Percentiles rank a stretch among this genome's conserved stretches.
phyloP scores from a whole-genome alignment of 306 rosid genomes.

The Quercus suber region DNA sequence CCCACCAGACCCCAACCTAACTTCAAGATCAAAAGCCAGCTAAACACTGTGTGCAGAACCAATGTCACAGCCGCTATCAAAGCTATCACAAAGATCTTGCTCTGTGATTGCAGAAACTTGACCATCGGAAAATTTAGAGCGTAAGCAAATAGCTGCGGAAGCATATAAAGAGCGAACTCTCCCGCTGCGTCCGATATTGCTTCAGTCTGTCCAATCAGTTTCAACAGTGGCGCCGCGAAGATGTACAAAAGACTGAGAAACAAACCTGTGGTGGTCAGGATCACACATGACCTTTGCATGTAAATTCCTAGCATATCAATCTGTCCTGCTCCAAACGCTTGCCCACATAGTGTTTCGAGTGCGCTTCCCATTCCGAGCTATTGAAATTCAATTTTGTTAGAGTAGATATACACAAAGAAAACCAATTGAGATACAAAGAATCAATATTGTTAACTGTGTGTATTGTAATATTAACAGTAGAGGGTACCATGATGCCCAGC shows the following conservation, averaged over 20 bases:
- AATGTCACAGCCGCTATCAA: conserved; percentile 51
- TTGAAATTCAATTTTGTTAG: neutral
- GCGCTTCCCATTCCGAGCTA: conserved; percentile 97
- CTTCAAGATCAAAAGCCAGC: conserved; percentile 70
- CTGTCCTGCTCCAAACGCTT: conserved; percentile 80
- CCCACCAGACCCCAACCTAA: conserved; percentile 71
- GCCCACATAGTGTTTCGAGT: conserved; percentile 87
- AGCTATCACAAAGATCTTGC: conserved; percentile 85
- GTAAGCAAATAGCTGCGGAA: conserved; percentile 86
- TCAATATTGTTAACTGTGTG: no score
- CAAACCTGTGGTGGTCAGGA: conserved; percentile 43
- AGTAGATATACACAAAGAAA: no score
- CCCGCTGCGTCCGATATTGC: conserved; percentile 74
- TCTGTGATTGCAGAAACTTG: conserved; percentile 85
- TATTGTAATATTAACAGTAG: no score
- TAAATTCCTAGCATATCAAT: conserved; percentile 75
- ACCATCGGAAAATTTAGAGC: conserved; percentile 66
- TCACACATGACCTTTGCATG: conserved; percentile 93
- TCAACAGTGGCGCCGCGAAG: conserved; percentile 48
- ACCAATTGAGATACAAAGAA: no score
- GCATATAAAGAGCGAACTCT: conserved; percentile 65
- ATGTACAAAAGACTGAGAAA: conserved; percentile 43
- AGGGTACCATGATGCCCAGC: conserved; percentile 65
- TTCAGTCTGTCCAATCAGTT: conserved; percentile 58
- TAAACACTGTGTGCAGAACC: conserved; percentile 53